Evolutionary conservation across 2,329 filamentous ascomycete species (phyloP).

Genomic region (Hortaea werneckii): DNA sequence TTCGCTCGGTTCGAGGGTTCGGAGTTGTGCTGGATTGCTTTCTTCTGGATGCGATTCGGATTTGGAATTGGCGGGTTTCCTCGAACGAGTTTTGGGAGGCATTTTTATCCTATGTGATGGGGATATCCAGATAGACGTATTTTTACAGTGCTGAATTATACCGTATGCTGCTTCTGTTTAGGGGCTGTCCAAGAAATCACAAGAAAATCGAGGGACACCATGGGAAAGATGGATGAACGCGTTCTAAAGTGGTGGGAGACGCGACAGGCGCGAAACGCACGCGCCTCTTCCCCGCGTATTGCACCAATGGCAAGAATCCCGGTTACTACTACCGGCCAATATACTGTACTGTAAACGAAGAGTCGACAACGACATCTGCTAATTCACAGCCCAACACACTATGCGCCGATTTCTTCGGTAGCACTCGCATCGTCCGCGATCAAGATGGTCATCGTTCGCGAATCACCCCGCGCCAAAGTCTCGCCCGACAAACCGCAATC

Average conservation of each 20-base stretch:
- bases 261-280: no score
- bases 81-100: neutral
- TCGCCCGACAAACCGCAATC: slow-evolving; percentile 33
- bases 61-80: slow-evolving; percentile 4
- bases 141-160: no score
- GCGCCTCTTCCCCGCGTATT: no score
- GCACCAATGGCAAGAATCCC: no score
- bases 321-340: no score
- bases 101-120: neutral
- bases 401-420: no score
- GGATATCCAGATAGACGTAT: neutral
- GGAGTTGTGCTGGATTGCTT: slow-evolving; percentile 3
- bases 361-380: neutral
- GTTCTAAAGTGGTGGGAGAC: no score
- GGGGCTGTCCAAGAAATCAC: no score
- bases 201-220: no score
- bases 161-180: no score
- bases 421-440: no score
- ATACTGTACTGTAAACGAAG: neutral
- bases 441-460: slow-evolving; percentile 35
- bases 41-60: neutral
- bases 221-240: no score
- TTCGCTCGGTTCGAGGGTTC: slow-evolving; percentile 18
- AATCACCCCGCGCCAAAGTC: slow-evolving; percentile 36
- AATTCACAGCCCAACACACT: neutral